These are phyloP conservation scores for Dendryphion nanum DNA, from an alignment of 2,329 filamentous ascomycete genomes.

Conservation along the genomic window DNA sequence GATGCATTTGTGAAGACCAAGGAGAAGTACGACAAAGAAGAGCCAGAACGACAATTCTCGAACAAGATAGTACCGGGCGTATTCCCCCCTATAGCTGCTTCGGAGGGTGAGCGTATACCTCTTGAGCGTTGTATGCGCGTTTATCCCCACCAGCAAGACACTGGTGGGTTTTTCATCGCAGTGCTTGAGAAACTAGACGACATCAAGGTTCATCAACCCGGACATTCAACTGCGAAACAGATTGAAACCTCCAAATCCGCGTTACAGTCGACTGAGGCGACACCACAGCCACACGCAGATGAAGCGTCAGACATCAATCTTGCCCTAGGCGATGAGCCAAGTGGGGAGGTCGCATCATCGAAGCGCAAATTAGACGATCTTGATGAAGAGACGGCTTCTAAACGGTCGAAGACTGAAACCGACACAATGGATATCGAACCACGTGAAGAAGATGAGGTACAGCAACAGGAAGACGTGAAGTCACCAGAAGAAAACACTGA, in stretches of 20 bases:
- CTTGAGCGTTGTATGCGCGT: constrained; percentile 90
- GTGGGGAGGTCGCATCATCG: constrained; percentile 17
- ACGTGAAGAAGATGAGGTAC: not conserved
- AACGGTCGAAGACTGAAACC: constrained; percentile 34
- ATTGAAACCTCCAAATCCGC: constrained; percentile 22
- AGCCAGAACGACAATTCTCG: constrained; percentile 57
- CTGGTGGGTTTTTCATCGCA: constrained; percentile 95
- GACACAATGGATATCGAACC: constrained; percentile 12
- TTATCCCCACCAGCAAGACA: constrained; percentile 94
- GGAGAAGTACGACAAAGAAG: constrained; percentile 55
- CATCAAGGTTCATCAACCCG: constrained; percentile 32
- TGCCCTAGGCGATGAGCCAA: constrained; percentile 7
- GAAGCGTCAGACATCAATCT: constrained; percentile 18
- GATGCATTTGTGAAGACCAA: constrained; percentile 72
- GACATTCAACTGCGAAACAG: constrained; percentile 20
- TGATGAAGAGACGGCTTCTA: constrained; percentile 27
- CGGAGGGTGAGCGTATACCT: constrained; percentile 61
- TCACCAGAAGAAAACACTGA: not conserved
- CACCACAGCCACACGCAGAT: constrained; percentile 15
- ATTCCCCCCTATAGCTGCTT: constrained; percentile 68
- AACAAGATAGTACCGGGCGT: constrained; percentile 68
- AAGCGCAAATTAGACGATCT: constrained; percentile 44
- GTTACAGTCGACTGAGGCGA: constrained; percentile 4
- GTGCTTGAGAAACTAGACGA: constrained; percentile 90
- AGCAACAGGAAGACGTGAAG: not conserved